phyloP scores from a whole-genome alignment of 257 asterid genomes.

The Ballota nigra region DNA sequence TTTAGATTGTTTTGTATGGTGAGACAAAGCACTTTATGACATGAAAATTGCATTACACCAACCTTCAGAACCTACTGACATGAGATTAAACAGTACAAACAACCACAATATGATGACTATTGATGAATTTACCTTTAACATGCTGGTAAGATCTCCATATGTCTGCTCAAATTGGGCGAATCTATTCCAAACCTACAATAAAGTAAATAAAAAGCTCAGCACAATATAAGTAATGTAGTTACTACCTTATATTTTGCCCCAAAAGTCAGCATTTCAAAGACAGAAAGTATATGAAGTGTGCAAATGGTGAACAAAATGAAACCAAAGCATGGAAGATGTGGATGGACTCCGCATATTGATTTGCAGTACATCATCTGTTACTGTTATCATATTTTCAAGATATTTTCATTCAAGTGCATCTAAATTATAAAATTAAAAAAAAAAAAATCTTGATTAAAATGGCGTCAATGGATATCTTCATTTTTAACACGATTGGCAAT shows the following conservation, averaged over 20 bases:
- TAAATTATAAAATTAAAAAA: no score
- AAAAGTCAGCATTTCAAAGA: neutral
- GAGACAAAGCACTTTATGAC: neutral
- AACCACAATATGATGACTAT: conserved; percentile 5
- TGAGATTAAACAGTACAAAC: neutral
- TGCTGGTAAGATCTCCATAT: conserved; percentile 96
- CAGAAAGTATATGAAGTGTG: no score
- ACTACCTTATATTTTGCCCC: neutral
- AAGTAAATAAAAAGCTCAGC: conserved; percentile 7
- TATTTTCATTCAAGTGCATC: no score
- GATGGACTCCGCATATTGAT: no score
- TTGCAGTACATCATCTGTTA: no score
- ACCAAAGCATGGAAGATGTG: no score
- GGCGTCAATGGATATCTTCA: neutral
- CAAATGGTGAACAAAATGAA: no score
- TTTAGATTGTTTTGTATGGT: neutral
- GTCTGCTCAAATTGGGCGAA: conserved; percentile 86
- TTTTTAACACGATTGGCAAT: neutral
- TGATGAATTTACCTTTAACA: conserved; percentile 68
- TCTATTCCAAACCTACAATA: conserved; percentile 85
- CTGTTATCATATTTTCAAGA: no score
- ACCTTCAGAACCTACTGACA: neutral
- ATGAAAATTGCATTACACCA: neutral
- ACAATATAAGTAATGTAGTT: neutral
- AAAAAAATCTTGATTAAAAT: neutral